Base-by-base conservation (phyloP, 1,139 yeast genomes). In the Candida albicans region DNA sequence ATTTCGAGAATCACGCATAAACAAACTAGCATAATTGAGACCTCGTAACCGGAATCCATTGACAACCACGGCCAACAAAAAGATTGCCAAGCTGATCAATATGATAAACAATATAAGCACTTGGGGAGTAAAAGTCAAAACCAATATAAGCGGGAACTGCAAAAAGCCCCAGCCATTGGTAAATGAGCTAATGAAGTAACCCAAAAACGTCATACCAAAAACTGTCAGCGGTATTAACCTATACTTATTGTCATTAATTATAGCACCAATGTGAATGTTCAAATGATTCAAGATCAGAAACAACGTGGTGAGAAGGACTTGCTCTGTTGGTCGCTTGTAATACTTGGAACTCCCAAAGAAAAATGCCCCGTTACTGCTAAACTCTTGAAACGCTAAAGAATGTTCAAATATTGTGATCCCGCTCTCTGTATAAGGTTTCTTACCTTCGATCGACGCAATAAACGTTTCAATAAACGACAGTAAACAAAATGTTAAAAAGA, bases 351-450 rank as follows among this genome's bases (percentile, higher is more conserved):
- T 55, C 11, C 64, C 62, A 42, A 64, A 55, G 43, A 68, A 60
- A 27, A 65, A 52, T 0, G 64, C 63, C 1, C 62, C 64, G 18
- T 72, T 62, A n/a, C 76, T 67, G 53, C 81, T 81, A 27, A 77
- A 81, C 54, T 84, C 91, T 56, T 85, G 90, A 56, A 84, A 84
- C 10, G 88, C 87, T 26, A 84, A 62, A 1, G 90, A 83, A 55
- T 81, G 84, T 56, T 86, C 95, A 59, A 86, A 84, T 28, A 85
- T 64, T 0, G 93, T 82, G 52, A 85, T 68, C 0, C 90, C 90
- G 8, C 85, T 75, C 51, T 84, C 93, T 8, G 80, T 75, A 44
- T 75, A 73, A 1, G 89, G 87, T 37, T 73, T 71, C 29, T 65
- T 64, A 7, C 87, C 88, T 44, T 76, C 75, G 2, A 83, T 71